phyloP scores from a whole-genome alignment of 1,139 yeast species.

The Meyerozyma guilliermondii region DNA sequence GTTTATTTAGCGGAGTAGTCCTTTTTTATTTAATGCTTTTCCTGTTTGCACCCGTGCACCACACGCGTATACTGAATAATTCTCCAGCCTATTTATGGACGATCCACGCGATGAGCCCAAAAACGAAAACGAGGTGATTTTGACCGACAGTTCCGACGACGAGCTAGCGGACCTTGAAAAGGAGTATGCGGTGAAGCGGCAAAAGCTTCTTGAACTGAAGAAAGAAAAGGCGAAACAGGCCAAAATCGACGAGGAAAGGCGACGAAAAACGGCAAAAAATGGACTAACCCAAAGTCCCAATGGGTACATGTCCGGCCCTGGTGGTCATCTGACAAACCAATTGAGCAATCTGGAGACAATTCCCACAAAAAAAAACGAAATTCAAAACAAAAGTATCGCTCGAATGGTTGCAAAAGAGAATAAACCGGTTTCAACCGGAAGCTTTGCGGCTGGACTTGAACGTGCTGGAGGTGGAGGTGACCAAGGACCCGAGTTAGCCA shows the following conservation, averaged over 20 bases:
- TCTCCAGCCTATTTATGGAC: constrained; percentile 9
- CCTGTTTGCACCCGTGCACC: not conserved
- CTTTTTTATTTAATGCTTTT: not conserved
- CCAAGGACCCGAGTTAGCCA: constrained; percentile 12
- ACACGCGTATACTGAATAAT: not conserved
- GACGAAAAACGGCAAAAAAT: not conserved
- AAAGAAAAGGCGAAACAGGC: constrained; percentile 6
- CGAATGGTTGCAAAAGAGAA: not conserved
- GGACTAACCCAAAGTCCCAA: not conserved
- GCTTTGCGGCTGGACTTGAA: constrained; percentile 6
- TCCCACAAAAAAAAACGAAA: not conserved
- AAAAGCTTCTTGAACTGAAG: constrained; percentile 12
- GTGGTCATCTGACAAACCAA: too few relatives aligned
- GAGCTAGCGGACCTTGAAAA: constrained; percentile 19
- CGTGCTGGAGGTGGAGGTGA: constrained; percentile 4
- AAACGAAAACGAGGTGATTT: constrained; percentile 11
- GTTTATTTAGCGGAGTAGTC: too few relatives aligned
- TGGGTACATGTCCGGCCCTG: too few relatives aligned
- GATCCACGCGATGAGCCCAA: constrained; percentile 15
- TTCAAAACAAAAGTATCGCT: not conserved
- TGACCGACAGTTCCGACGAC: constrained; percentile 21
- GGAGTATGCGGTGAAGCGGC: constrained; percentile 17
- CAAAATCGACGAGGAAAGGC: not conserved
- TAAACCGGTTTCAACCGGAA: not conserved
- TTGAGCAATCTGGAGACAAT: not conserved